These are phyloP conservation scores for Odonthalia washingtoniensis DNA, from an alignment of 31 red algal genomes.

Conservation along the genomic window DNA sequence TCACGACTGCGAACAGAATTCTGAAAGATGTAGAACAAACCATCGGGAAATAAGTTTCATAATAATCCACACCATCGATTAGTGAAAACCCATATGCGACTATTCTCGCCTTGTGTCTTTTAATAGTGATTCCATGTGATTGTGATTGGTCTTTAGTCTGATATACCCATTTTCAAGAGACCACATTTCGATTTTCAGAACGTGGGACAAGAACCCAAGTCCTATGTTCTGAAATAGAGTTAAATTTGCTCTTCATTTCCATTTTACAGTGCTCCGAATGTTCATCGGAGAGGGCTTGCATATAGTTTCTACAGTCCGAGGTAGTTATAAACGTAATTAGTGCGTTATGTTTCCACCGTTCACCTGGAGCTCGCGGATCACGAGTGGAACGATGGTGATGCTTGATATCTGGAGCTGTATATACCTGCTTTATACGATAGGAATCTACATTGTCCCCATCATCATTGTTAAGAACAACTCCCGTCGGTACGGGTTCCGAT, in stretches of 20 bases:
- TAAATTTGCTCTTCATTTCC: neutral
- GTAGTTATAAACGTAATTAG: too few species aligned
- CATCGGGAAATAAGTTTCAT: constrained; percentile 39
- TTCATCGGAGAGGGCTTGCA: too few species aligned
- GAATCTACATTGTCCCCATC: too few species aligned
- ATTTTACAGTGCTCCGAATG: too few species aligned
- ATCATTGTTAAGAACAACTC: too few species aligned
- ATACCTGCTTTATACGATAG: too few species aligned
- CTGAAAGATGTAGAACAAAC: constrained; percentile 6
- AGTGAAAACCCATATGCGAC: constrained; percentile 42
- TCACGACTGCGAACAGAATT: neutral
- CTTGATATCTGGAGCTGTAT: too few species aligned
- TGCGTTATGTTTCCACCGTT: too few species aligned
- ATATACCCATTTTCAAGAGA: neutral
- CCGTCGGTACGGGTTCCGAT: too few species aligned
- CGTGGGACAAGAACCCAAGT: neutral
- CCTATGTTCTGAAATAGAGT: neutral
- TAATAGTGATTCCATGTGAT: neutral
- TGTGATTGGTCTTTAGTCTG: neutral
- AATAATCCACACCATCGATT: constrained; percentile 17
- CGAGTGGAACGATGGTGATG: too few species aligned
- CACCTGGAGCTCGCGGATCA: too few species aligned
- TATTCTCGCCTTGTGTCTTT: constrained; percentile 25
- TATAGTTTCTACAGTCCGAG: too few species aligned
- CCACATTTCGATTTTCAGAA: neutral